Conservation (phyloP, 2,329 filamentous ascomycete species). For the Rhinocladiella mackenziei region DNA sequence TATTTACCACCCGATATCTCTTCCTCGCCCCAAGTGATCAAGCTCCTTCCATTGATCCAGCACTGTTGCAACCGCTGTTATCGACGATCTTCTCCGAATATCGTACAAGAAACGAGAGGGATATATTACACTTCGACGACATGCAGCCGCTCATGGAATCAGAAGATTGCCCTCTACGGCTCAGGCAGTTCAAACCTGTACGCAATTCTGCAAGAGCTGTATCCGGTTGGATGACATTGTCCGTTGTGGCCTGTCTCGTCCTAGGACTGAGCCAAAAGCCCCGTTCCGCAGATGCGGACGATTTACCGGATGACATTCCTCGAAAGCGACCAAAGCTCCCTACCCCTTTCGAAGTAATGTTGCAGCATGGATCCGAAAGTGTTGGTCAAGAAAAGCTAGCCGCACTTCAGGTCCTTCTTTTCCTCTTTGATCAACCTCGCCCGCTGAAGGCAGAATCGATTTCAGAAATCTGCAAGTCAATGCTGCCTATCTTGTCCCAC, state of each 20-base stretch:
- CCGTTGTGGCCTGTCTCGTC: slow-evolving; percentile 37
- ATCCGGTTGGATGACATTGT: slow-evolving; percentile 40
- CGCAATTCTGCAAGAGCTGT: slow-evolving; percentile 37
- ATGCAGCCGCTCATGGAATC: slow-evolving; percentile 52
- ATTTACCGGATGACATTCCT: slow-evolving; percentile 7
- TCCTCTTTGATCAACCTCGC: slow-evolving; percentile 18
- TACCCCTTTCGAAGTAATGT: slow-evolving; percentile 10
- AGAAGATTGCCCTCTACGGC: slow-evolving; percentile 35
- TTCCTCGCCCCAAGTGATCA: slow-evolving; percentile 45
- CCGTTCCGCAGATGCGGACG: background rate
- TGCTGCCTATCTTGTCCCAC: slow-evolving; percentile 10
- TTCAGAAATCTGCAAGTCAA: slow-evolving; percentile 2
- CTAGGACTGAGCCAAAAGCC: slow-evolving; percentile 7
- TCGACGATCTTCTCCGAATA: slow-evolving; percentile 70
- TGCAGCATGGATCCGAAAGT: slow-evolving; percentile 9
- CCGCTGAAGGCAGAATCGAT: slow-evolving; percentile 3
- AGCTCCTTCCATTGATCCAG: slow-evolving; percentile 33
- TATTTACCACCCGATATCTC: slow-evolving; percentile 63
- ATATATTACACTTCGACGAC: slow-evolving; percentile 74
- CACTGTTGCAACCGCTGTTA: slow-evolving; percentile 10
- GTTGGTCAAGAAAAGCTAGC: slow-evolving; percentile 18
- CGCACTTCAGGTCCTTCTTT: slow-evolving; percentile 21
- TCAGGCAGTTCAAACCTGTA: slow-evolving; percentile 36
- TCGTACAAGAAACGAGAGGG: slow-evolving; percentile 62
- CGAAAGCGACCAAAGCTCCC: slow-evolving; percentile 23